These are phyloP conservation scores for Phylloporus sp. DNA, from an alignment of 768 basidiomycete genomes.

Conservation along the genomic window DNA sequence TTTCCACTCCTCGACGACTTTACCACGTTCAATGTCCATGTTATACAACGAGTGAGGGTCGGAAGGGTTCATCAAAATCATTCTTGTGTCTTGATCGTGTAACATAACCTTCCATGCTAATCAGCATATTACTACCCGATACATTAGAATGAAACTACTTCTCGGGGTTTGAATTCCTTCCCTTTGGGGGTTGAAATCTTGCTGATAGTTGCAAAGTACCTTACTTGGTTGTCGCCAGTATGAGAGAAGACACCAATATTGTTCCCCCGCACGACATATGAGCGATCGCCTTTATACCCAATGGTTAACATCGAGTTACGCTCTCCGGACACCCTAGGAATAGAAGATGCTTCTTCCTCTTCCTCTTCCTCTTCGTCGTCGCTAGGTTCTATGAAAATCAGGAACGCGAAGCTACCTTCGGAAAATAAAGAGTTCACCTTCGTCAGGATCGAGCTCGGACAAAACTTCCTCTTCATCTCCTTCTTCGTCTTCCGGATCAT, in stretches of 20 bases:
- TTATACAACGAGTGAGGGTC: slow-evolving; percentile 79
- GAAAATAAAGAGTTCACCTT: slow-evolving; percentile 39
- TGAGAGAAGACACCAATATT: slow-evolving; percentile 90
- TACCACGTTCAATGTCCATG: slow-evolving; percentile 91
- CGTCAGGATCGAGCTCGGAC: slow-evolving; percentile 59
- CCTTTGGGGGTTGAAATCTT: slow-evolving; percentile 77
- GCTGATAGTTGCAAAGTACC: slow-evolving; percentile 84
- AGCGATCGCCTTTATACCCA: slow-evolving; percentile 92
- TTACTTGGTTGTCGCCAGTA: slow-evolving; percentile 61
- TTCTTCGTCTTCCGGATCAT: slow-evolving; percentile 65
- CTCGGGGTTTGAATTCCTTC: slow-evolving; percentile 77
- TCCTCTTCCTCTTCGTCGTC: slow-evolving; percentile 40
- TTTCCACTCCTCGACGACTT: slow-evolving; percentile 98
- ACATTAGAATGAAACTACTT: slow-evolving; percentile 46
- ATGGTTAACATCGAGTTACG: slow-evolving; percentile 87
- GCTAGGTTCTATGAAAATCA: slow-evolving; percentile 41
- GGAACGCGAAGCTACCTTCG: not conserved
- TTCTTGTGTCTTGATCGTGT: slow-evolving; percentile 92
- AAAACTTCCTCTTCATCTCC: slow-evolving; percentile 76
- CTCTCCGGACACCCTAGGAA: slow-evolving; percentile 47
- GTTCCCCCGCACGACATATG: slow-evolving; percentile 88
- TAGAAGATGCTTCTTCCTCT: slow-evolving; percentile 33
- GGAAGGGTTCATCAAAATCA: slow-evolving; percentile 84
- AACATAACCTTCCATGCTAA: slow-evolving; percentile 71
- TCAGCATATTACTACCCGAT: slow-evolving; percentile 3